A percentile compares a stretch with the other conserved stretches of the same genome.
These are phyloP conservation scores for Verticillium zaregamsianum DNA, from an alignment of 2,329 filamentous ascomycete species.

Conservation along the genomic window DNA sequence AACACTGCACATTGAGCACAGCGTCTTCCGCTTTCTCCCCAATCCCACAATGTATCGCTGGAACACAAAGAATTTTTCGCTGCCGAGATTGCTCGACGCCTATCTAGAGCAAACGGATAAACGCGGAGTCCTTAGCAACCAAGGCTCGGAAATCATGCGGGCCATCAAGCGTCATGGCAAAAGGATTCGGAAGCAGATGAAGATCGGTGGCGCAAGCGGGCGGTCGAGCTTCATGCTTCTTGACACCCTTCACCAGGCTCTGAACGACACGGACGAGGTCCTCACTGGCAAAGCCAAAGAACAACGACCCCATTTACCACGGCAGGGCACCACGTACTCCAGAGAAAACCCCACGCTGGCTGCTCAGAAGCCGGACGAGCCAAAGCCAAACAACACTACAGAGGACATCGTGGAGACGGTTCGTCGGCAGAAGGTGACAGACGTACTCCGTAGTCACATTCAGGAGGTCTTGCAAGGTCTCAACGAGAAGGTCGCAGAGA, in stretches of 20 bases:
- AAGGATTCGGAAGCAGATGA: slow-evolving; percentile 20
- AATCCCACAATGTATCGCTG: slow-evolving; percentile 53
- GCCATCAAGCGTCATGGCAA: slow-evolving; percentile 5
- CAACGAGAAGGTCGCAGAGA: slow-evolving; percentile 24
- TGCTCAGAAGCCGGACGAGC: background rate
- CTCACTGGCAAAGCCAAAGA: slow-evolving; percentile 27
- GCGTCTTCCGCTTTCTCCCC: slow-evolving; percentile 48
- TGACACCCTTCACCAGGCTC: slow-evolving; percentile 32
- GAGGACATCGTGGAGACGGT: slow-evolving; percentile 15
- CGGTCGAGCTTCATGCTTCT: slow-evolving; percentile 30
- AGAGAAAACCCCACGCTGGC: background rate
- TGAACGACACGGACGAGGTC: slow-evolving; percentile 39
- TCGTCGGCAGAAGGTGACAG: slow-evolving; percentile 32
- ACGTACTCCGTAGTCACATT: slow-evolving; percentile 45
- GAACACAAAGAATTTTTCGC: slow-evolving; percentile 44
- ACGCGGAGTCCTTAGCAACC: background rate
- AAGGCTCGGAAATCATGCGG: background rate
- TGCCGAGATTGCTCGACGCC: slow-evolving; percentile 35
- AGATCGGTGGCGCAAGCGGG: slow-evolving; percentile 15
- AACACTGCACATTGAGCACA: slow-evolving; percentile 44
- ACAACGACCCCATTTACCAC: slow-evolving; percentile 1
- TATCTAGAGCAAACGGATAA: slow-evolving; percentile 26
- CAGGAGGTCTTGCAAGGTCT: slow-evolving; percentile 43
- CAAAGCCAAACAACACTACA: background rate
- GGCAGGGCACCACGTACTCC: background rate